Evolutionary conservation across 1,139 yeast genomes (phyloP), one percentile per base, ranked within the genome.

Genomic region (Taphrina populina): DNA sequence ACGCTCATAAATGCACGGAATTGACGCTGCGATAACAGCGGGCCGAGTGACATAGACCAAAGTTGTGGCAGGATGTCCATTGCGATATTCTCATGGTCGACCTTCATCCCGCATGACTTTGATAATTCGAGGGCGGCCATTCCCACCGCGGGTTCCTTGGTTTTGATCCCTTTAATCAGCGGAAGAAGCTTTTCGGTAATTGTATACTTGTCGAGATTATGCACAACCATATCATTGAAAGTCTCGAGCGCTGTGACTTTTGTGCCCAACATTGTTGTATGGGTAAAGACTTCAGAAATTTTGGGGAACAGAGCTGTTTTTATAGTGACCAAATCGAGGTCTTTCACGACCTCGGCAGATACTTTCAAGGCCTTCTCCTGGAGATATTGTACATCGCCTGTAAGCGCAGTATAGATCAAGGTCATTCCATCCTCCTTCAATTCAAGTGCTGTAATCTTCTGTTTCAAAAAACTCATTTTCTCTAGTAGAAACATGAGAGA

Each of bases 121-220:
- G 82, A 83, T 17, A 85, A 79, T 3, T 68, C 68, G 51, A 84
- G 69, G 1, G 84, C 76, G 24, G 78, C 75, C 63, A 74, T 69
- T 36, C 86, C 77, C 27, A 87, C 82, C 58, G 82, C 73, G 32
- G 85, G 77, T 63, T 87, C 94, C 59, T 94, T 75, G 23, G 94
- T 83, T 67, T 87, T 86, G 76, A 86, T 78, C 19, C 80, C 79
- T 62, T 79, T 79, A 59, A 90, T 73, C 19, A 90, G 71, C 0
- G 96, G 96, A 29, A 90, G 70, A 40, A 92, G 72, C 60, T 84
- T 88, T 53, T 90, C 96, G 36, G 76, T 76, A 24, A 88, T 80
- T 3, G 86, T 79, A 53, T 80, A 76, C 63, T 80, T 82, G 65
- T 92, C 96, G 51, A 90, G 75, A 1, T 81, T 77, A 61, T 71